Percentiles rank a stretch among this genome's conserved stretches.
Conservation (phyloP, 129 eudicot genomes). For the Glebionis coronaria region DNA sequence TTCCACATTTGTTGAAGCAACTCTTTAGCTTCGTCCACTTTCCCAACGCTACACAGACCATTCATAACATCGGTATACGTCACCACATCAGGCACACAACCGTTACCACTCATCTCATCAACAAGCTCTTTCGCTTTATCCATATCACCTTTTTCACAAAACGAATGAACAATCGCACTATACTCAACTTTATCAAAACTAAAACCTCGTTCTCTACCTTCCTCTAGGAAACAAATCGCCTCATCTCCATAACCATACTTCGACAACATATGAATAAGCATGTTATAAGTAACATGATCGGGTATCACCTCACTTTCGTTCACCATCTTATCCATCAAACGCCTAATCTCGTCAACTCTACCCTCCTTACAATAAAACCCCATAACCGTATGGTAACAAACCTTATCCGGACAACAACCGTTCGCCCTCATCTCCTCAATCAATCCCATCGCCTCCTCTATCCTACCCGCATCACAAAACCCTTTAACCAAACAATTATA, state of each 20-base stretch:
- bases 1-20: constrained; percentile 60
- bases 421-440: constrained; percentile 46
- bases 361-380: constrained; percentile 61
- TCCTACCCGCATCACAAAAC: constrained; percentile 54
- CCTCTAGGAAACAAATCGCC: constrained; percentile 55
- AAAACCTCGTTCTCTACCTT: constrained; percentile 75
- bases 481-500: constrained; percentile 91
- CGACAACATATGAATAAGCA: constrained; percentile 65
- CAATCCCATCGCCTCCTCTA: constrained; percentile 58
- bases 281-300: constrained; percentile 78
- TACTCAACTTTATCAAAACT: constrained; percentile 66
- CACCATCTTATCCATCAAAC: constrained; percentile 57
- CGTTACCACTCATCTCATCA: constrained; percentile 54
- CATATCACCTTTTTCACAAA: constrained; percentile 55
- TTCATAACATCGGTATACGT: constrained; percentile 74
- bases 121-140: constrained; percentile 72
- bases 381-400: constrained; percentile 74
- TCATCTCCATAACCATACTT: constrained; percentile 63
- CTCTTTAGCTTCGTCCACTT: constrained; percentile 58
- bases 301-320: constrained; percentile 39
- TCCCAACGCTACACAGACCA: constrained; percentile 64
- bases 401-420: constrained; percentile 79
- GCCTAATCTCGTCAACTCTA: constrained; percentile 49
- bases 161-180: constrained; percentile 67
- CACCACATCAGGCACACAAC: constrained; percentile 79